A percentile compares a stretch with the other conserved stretches of the same genome.
Conservation (phyloP, 345 rosid genomes). For the Physaria fendleri region DNA sequence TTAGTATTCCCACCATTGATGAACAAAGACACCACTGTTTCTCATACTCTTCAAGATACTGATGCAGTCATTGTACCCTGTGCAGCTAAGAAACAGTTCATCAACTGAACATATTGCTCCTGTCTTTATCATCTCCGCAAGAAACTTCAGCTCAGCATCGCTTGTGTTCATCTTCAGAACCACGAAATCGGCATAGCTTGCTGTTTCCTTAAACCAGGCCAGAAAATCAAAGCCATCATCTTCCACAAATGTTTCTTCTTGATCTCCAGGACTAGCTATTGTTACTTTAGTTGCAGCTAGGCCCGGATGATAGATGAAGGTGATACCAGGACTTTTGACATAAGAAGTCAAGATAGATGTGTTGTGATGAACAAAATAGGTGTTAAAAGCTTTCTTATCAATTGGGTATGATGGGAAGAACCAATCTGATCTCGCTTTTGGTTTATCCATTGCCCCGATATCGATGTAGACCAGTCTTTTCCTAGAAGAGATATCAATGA, state of each 20-base stretch:
- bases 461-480: conserved; percentile 53
- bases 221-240: conserved; percentile 56
- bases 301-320: conserved; percentile 71
- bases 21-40: conserved; percentile 64
- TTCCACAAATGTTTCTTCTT: conserved; percentile 41
- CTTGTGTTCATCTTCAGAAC: conserved; percentile 67
- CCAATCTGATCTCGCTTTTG: conserved; percentile 34
- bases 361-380: conserved; percentile 71
- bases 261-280: conserved; percentile 30
- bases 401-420: conserved; percentile 60
- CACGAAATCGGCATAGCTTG: conserved; percentile 52
- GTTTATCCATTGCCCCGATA: conserved; percentile 58
- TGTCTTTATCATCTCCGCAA: conserved; percentile 38
- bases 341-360: conserved; percentile 59
- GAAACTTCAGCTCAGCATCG: conserved; percentile 46
- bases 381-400: conserved; percentile 45
- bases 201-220: conserved; percentile 70
- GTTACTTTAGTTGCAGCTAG: conserved; percentile 33
- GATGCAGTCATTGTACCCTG: conserved; percentile 34
- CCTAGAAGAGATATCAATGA: conserved; percentile 33
- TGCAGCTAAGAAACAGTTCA: conserved; percentile 65
- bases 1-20: conserved; percentile 73
- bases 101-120: conserved; percentile 61
- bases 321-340: conserved; percentile 54
- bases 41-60: conserved; percentile 50